A percentile compares a stretch with the other conserved stretches of the same genome.
phyloP scores from a whole-genome alignment of 177 flowering plant species.

The Telopea speciosissima region DNA sequence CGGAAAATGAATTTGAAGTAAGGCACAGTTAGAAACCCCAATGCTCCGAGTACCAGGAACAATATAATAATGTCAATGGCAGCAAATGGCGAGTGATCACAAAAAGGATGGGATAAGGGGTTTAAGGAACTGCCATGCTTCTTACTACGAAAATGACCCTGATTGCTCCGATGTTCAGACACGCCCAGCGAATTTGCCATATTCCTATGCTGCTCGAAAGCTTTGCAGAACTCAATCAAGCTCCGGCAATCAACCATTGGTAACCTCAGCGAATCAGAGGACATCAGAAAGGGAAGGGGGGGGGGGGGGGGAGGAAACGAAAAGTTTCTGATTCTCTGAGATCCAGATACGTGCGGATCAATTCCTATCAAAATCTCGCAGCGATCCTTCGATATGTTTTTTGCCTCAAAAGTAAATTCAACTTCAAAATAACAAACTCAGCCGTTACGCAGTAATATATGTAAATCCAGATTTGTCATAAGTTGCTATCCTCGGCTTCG shows the following conservation, averaged over 20 bases:
- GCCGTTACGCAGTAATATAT: background rate
- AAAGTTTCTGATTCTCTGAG: background rate
- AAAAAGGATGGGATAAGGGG: conserved; percentile 33
- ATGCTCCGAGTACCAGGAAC: conserved; percentile 34
- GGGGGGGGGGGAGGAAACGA: background rate
- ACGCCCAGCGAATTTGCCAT: conserved; percentile 18
- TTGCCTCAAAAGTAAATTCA: too few species aligned
- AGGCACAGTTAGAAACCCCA: conserved; percentile 32
- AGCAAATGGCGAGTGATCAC: conserved; percentile 39
- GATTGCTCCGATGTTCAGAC: conserved; percentile 11
- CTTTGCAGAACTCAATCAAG: conserved; percentile 49
- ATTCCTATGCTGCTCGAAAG: conserved; percentile 42
- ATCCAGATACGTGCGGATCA: background rate
- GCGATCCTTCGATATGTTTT: background rate
- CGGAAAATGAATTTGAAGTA: conserved; percentile 35
- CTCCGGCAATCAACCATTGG: conserved; percentile 56
- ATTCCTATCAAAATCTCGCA: background rate
- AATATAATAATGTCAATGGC: conserved; percentile 36
- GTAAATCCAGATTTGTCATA: too few species aligned
- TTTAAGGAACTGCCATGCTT: conserved; percentile 22
- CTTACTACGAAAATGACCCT: conserved; percentile 20
- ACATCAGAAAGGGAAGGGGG: too few species aligned
- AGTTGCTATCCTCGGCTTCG: background rate
- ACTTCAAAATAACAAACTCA: background rate
- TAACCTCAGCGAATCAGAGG: conserved; percentile 12